Evolutionary conservation across 768 basidiomycete genomes (phyloP).

Genomic region (Austroboletus eburneus): DNA sequence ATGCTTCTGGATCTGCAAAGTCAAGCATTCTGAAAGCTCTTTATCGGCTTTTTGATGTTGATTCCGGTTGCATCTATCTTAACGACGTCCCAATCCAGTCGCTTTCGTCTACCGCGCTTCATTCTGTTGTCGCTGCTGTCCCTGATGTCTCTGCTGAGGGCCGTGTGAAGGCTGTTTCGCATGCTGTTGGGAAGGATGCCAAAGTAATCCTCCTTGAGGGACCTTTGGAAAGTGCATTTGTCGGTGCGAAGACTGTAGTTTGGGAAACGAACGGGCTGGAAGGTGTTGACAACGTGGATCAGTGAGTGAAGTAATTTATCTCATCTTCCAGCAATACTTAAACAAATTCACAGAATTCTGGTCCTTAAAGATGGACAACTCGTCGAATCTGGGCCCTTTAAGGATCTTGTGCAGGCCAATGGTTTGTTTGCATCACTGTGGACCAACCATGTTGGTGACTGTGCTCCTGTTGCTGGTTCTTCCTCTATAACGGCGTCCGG

Average conservation of each 20-base stretch:
- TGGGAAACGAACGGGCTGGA: conserved; percentile 23
- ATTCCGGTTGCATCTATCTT: conserved; percentile 74
- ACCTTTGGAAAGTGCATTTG: conserved; percentile 15
- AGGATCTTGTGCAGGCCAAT: conserved; percentile 66
- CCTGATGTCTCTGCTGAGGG: conserved; percentile 61
- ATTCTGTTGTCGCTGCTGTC: conserved; percentile 83
- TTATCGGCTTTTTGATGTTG: conserved; percentile 89
- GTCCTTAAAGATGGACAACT: conserved; percentile 90
- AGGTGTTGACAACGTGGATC: conserved; percentile 56
- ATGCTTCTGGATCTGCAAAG: conserved; percentile 78
- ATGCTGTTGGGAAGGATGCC: conserved; percentile 21
- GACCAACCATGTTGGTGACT: conserved; percentile 74
- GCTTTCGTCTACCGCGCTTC: conserved; percentile 75
- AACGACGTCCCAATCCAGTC: conserved; percentile 87
- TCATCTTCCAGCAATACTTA: not conserved
- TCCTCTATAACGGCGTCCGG: conserved; percentile 25
- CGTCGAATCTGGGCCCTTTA: conserved; percentile 76
- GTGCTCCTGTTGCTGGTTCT: conserved; percentile 37
- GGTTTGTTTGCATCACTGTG: conserved; percentile 85
- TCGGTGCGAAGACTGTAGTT: conserved; percentile 22
- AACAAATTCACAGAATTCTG: conserved; percentile 55
- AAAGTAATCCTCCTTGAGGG: conserved; percentile 27
- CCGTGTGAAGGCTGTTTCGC: conserved; percentile 23
- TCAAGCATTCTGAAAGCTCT: conserved; percentile 83
- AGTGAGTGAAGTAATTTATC: conserved; percentile 38